Evolutionary conservation across 805 yeast species (phyloP).

Genomic region (Kodamaea kaohsiungensis): DNA sequence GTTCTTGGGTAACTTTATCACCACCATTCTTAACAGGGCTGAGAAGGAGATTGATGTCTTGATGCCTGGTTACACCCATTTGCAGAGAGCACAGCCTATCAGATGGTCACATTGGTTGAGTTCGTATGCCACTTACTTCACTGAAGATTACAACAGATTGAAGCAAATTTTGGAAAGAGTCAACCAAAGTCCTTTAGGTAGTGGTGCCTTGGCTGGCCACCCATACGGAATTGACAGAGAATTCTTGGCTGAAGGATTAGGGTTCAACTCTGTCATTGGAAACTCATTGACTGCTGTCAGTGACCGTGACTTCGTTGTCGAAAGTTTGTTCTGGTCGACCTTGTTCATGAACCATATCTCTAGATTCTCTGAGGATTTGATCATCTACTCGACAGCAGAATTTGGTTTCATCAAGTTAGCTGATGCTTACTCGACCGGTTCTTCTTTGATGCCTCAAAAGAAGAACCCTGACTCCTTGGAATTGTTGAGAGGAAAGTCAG

Average conservation of each 20-base stretch:
- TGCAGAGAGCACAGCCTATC: slow-evolving; percentile 99
- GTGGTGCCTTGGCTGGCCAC: slow-evolving; percentile 98
- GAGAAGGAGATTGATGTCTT: slow-evolving; percentile 82
- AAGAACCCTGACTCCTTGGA: slow-evolving; percentile 97
- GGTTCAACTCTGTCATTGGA: slow-evolving; percentile 85
- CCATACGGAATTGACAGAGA: slow-evolving; percentile 99
- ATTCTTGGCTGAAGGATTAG: slow-evolving; percentile 74
- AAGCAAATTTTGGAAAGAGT: slow-evolving; percentile 78
- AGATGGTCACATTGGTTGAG: slow-evolving; percentile 99
- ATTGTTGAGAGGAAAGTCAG: slow-evolving; percentile 93
- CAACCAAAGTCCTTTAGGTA: slow-evolving; percentile 89
- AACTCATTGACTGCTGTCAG: slow-evolving; percentile 96
- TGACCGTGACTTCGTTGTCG: slow-evolving; percentile 97
- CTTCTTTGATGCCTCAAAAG: slow-evolving; percentile 98
- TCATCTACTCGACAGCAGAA: slow-evolving; percentile 95
- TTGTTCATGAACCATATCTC: slow-evolving; percentile 95
- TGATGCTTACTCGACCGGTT: slow-evolving; percentile 98
- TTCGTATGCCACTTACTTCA: slow-evolving; percentile 90
- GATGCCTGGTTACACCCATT: slow-evolving; percentile 99
- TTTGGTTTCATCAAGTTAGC: slow-evolving; percentile 92
- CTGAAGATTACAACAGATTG: slow-evolving; percentile 86
- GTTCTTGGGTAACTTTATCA: slow-evolving; percentile 61
- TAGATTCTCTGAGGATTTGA: slow-evolving; percentile 90
- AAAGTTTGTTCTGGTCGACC: slow-evolving; percentile 92
- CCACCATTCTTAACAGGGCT: slow-evolving; percentile 72